Base-by-base conservation (phyloP, 345 rosid species). In the Aquilaria yunnanensis region DNA sequence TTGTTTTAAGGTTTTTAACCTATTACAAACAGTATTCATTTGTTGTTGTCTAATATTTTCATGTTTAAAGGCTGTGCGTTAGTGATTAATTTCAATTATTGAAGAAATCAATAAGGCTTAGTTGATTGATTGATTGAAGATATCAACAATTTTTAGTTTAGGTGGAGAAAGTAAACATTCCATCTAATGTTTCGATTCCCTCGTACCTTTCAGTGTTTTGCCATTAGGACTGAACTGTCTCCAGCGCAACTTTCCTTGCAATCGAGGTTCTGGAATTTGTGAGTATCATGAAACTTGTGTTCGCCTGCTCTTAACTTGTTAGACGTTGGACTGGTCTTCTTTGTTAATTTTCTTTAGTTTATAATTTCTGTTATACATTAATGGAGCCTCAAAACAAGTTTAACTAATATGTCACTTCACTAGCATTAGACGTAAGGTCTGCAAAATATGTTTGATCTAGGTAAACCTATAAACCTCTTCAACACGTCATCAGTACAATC, bases 221-320 rank as follows among this genome's bases (percentile, higher is more conserved):
- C 74, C 81, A 7, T 68, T 77, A 0, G 86, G 94, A 33, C 70
- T 92, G 65, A 64, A 70, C 61, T 92, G 98, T 68, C 88, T 92
- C 62, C 96, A 92, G 61, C 70, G 65, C 56, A 63, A 73, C 58
- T 88, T 88, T 68, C 85, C 73, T 32, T 88, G 96, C 78, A 67
- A 76, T 69, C 77, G 80, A 61, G 88, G 72, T 47, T 2, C 63
- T 77, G 82, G 86, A 62, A 64, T 71, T 32, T 83, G 94, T 88
- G 74, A 86, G 96, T 72, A 37, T 32, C 57, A 54, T 49, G 47
- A 59, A 52, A 29, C 12, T 13, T 41, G 5, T n/a, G 30, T 53
- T 46, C 29, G 2, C 16, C 43, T 23, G 23, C 23, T 23, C 23
- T 23, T 37, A 37, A 37, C 43, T 37, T 5, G 8, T 37, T 16